Evolutionary conservation across 345 rosid species (phyloP), one percentile per base, ranked within the genome.

Genomic region (Combretum micranthum): DNA sequence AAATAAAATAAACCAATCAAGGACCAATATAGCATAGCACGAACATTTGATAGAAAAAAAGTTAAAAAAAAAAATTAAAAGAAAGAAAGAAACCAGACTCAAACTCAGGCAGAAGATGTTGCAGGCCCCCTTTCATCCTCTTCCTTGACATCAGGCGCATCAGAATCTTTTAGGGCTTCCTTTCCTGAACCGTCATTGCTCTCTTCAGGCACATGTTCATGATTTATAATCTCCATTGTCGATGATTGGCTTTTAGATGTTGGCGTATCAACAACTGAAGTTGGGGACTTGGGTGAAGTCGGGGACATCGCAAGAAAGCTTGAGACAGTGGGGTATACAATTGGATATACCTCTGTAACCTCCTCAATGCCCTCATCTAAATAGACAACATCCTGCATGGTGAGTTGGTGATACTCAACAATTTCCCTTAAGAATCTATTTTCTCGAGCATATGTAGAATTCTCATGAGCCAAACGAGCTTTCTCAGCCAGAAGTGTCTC

Each of bases 401-500:
- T 90, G 18, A 94, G 75, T 25, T 94, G 99, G 63, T 94, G 96
- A 72, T 90, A 94, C 55, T 94, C 99, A 0, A 94, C 90, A 14
- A 94, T 87, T 67, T 94, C 99, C 68, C 99, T 84, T 64, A 94
- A 71, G 71, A 87, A 90, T 10, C 97, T 70, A 64, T 94, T 94
- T 73, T 94, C 99, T 16, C 99, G 74, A 0, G 97, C 88, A 61
- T 77, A 87, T 15, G 83, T 63, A 7, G 94, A 82, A 56, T 90
- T 94, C 63, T 90, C 99, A 37, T 83, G 86, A 0, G 99, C 99
- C 70, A 94, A 66, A 11, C 99, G 88, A 1, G 95, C 93, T 72
- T 94, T 94, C 73, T 94, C 99, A 8, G 96, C 97, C 61, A 94
- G 71, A 15, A 94, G 83, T 14, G 99, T 86, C 72, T 94, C 99